These are phyloP conservation scores for Yamadazyma kanchanaburiensis DNA, from an alignment of 1,139 yeast genomes.

Conservation along the genomic window DNA sequence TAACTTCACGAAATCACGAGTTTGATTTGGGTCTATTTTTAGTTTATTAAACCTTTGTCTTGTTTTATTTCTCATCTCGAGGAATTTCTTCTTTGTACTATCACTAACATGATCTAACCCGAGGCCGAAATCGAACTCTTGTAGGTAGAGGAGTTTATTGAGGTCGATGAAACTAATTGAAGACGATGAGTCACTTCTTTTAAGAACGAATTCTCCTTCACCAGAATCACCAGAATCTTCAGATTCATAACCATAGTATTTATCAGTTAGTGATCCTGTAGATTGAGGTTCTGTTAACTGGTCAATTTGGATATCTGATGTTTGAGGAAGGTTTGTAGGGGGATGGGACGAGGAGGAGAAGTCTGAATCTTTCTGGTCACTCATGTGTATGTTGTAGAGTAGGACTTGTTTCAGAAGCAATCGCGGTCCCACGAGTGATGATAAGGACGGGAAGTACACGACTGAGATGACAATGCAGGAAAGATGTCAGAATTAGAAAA, in stretches of 20 bases:
- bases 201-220: slow-evolving; percentile 9
- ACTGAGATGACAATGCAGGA: too few species aligned
- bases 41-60: slow-evolving; percentile 27
- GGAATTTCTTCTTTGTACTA: slow-evolving; percentile 32
- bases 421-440: too few species aligned
- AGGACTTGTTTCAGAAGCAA: too few species aligned
- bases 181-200: slow-evolving; percentile 30
- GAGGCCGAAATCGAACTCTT: slow-evolving; percentile 45
- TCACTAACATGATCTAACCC: slow-evolving; percentile 37
- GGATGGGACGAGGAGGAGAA: too few species aligned
- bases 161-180: slow-evolving; percentile 38
- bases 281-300: too few species aligned
- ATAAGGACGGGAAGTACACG: too few species aligned
- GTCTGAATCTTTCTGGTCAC: too few species aligned
- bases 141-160: slow-evolving; percentile 33
- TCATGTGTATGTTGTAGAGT: too few species aligned
- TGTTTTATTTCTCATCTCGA: slow-evolving; percentile 35
- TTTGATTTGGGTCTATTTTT: slow-evolving; percentile 8
- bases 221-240: slow-evolving; percentile 2
- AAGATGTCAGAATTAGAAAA: too few species aligned
- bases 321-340: too few species aligned
- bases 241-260: slow-evolving; percentile 6
- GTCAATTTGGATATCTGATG: too few species aligned
- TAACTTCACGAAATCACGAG: slow-evolving; percentile 24
- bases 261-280: too few species aligned